Evolutionary conservation across 768 basidiomycete genomes (phyloP).

Genomic region (Tylopilus balloui): DNA sequence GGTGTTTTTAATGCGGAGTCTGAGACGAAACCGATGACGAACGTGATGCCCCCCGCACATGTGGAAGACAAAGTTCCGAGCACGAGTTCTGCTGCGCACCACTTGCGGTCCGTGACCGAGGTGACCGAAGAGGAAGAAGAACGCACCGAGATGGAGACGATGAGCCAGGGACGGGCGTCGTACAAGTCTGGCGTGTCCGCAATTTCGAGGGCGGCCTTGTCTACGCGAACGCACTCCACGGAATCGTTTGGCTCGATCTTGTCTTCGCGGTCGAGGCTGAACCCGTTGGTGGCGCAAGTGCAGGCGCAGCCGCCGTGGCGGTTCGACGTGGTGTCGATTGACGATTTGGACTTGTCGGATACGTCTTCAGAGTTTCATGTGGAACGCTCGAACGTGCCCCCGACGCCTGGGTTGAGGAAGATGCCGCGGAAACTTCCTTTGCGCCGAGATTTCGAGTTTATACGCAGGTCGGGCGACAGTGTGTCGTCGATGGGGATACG

Average conservation of each 20-base stretch:
- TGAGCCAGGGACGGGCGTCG: slow-evolving; percentile 16
- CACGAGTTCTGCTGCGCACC: slow-evolving; percentile 9
- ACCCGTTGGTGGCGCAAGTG: slow-evolving; percentile 32
- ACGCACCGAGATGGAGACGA: slow-evolving; percentile 13
- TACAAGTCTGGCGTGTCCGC: slow-evolving; percentile 21
- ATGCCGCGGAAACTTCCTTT: slow-evolving; percentile 58
- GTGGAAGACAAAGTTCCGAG: slow-evolving; percentile 10
- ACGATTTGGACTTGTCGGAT: slow-evolving; percentile 79
- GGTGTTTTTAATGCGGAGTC: background rate
- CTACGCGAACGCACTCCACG: slow-evolving; percentile 31
- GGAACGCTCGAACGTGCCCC: slow-evolving; percentile 30
- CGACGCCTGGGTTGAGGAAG: slow-evolving; percentile 53
- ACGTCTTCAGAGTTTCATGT: slow-evolving; percentile 54
- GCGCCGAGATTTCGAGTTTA: slow-evolving; percentile 78
- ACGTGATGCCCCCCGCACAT: background rate
- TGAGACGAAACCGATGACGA: slow-evolving; percentile 1
- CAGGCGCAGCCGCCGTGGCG: slow-evolving; percentile 47
- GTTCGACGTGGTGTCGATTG: slow-evolving; percentile 72
- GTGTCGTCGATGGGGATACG: slow-evolving; percentile 79
- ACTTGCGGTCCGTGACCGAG: slow-evolving; percentile 30
- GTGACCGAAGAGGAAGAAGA: slow-evolving; percentile 32
- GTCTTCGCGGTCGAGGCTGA: slow-evolving; percentile 28
- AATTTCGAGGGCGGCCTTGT: slow-evolving; percentile 17
- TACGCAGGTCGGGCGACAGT: slow-evolving; percentile 60
- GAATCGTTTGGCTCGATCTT: slow-evolving; percentile 33